These are phyloP conservation scores for Carpinus viminea DNA, from an alignment of 306 rosid genomes.

Conservation along the genomic window DNA sequence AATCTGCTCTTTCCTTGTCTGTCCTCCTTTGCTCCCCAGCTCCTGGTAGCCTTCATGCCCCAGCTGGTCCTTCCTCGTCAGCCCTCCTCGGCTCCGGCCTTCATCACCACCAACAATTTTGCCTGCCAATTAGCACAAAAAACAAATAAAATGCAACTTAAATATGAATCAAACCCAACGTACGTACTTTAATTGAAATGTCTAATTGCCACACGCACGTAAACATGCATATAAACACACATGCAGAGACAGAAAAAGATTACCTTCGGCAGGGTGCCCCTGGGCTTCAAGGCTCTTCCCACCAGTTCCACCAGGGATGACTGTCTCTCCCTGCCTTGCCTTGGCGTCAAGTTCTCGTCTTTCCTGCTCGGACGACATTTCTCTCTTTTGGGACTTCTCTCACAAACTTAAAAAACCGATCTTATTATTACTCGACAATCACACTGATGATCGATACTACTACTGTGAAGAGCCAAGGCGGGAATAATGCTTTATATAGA, in stretches of 20 bases:
- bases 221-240: no score
- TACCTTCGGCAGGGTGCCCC: slow-evolving; percentile 79
- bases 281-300: slow-evolving; percentile 82
- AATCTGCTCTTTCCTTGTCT: no score
- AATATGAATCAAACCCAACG: background rate
- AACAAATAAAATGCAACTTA: no score
- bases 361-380: slow-evolving; percentile 55
- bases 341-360: slow-evolving; percentile 50
- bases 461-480: background rate
- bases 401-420: background rate
- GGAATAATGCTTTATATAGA: background rate
- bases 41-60: no score
- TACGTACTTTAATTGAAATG: no score
- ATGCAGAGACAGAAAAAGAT: background rate
- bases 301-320: slow-evolving; percentile 81
- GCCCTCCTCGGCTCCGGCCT: no score
- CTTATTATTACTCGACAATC: background rate
- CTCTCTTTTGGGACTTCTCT: background rate
- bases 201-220: no score
- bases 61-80: no score
- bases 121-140: no score
- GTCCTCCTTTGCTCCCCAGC: no score
- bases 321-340: slow-evolving; percentile 72
- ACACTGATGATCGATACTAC: background rate
- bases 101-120: no score